Percentiles rank a stretch among this genome's conserved stretches.
These are phyloP conservation scores for Wickerhamomyces sp. DNA, from an alignment of 1,139 yeast species.

Conservation along the genomic window DNA sequence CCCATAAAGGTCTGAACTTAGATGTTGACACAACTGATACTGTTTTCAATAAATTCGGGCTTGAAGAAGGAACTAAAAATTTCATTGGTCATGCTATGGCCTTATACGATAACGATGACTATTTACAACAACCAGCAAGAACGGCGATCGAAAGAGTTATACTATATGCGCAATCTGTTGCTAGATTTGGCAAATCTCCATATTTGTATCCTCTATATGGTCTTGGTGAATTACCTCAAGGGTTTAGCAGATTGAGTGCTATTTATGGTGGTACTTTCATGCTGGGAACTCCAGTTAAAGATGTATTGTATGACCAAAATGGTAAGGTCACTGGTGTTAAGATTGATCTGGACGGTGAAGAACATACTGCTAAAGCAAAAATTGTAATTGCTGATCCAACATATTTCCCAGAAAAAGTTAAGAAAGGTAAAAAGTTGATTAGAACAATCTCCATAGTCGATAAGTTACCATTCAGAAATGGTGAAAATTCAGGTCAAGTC, in stretches of 20 bases:
- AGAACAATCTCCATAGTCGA: slow-evolving; percentile 93
- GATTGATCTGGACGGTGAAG: slow-evolving; percentile 70
- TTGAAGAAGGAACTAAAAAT: slow-evolving; percentile 91
- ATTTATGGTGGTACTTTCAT: slow-evolving; percentile 98
- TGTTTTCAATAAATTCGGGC: slow-evolving; percentile 81
- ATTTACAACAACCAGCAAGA: slow-evolving; percentile 83
- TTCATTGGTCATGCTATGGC: slow-evolving; percentile 99
- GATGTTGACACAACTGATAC: slow-evolving; percentile 92
- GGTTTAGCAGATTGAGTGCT: slow-evolving; percentile 94
- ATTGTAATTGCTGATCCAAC: slow-evolving; percentile 97
- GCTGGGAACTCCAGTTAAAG: slow-evolving; percentile 95
- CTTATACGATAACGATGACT: slow-evolving; percentile 89
- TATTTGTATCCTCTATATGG: slow-evolving; percentile 96
- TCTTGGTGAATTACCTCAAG: slow-evolving; percentile 96
- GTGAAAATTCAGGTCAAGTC: slow-evolving; percentile 87
- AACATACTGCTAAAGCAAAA: slow-evolving; percentile 73
- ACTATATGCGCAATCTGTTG: slow-evolving; percentile 84
- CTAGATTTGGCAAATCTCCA: slow-evolving; percentile 94
- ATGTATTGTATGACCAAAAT: slow-evolving; percentile 66
- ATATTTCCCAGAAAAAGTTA: slow-evolving; percentile 88
- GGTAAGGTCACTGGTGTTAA: slow-evolving; percentile 81
- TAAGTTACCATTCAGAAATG: slow-evolving; percentile 78
- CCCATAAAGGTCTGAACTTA: slow-evolving; percentile 84
- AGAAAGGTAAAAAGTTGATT: slow-evolving; percentile 76
- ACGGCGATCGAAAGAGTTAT: slow-evolving; percentile 86